Conservation (phyloP, 768 basidiomycete species). For the Suillus spraguei region DNA sequence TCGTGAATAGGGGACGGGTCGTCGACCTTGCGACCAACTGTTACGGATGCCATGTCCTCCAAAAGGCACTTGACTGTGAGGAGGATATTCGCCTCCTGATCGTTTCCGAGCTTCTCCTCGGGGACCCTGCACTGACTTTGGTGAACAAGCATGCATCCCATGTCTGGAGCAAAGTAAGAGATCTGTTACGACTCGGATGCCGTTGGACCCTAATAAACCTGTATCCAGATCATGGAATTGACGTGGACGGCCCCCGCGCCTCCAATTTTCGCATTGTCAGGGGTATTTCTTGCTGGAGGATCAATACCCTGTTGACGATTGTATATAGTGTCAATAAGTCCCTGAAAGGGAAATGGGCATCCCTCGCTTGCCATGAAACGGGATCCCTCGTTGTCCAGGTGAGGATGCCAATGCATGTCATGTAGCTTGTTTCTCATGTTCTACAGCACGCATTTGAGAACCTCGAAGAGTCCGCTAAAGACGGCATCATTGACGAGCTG, state of each 20-base stretch:
- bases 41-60: slow-evolving; percentile 87
- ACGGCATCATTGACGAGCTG: slow-evolving; percentile 83
- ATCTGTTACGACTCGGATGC: slow-evolving; percentile 2
- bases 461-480: slow-evolving; percentile 80
- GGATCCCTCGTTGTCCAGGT: slow-evolving; percentile 89
- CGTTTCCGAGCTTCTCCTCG: slow-evolving; percentile 81
- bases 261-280: slow-evolving; percentile 85
- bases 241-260: slow-evolving; percentile 87
- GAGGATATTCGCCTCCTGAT: slow-evolving; percentile 83
- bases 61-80: slow-evolving; percentile 89
- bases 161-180: slow-evolving; percentile 84
- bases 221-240: slow-evolving; percentile 79
- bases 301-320: slow-evolving; percentile 2
- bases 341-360: slow-evolving; percentile 86
- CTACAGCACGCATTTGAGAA: slow-evolving; percentile 82
- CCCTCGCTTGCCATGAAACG: slow-evolving; percentile 88
- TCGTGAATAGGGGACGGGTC: slow-evolving; percentile 62
- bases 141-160: slow-evolving; percentile 92
- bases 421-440: slow-evolving; percentile 17
- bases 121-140: slow-evolving; percentile 83
- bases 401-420: slow-evolving; percentile 13
- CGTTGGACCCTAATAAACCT: slow-evolving; percentile 14
- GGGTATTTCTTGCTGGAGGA: slow-evolving; percentile 28
- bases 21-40: slow-evolving; percentile 89
- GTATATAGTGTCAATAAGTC: slow-evolving; percentile 79